Evolutionary conservation across 306 rosid species (phyloP).

Genomic region (Corylus avellana): DNA sequence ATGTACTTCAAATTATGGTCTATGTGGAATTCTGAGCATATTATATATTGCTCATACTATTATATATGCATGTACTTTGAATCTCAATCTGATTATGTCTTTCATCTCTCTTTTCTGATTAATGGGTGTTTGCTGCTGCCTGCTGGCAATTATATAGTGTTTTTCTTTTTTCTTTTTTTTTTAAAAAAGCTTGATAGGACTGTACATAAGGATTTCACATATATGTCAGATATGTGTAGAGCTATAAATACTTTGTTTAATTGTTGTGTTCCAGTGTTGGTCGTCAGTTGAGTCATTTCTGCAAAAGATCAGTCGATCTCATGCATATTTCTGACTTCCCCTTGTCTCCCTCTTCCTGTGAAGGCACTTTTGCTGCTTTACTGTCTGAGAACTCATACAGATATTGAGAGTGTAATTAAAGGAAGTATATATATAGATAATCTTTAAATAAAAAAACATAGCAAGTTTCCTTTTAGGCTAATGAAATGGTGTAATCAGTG

Average conservation of each 20-base stretch:
- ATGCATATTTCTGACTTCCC: constrained; percentile 29
- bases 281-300: constrained; percentile 19
- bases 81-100: constrained; percentile 20
- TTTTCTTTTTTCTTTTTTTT: no score
- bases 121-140: background rate
- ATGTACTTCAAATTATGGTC: constrained; percentile 29
- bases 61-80: constrained; percentile 12
- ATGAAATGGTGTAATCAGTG: background rate
- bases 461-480: constrained; percentile 20
- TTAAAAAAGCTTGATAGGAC: constrained; percentile 23
- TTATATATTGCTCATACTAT: constrained; percentile 3
- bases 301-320: background rate
- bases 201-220: constrained; percentile 25
- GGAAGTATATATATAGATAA: no score
- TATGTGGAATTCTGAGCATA: constrained; percentile 25
- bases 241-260: constrained; percentile 18
- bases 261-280: constrained; percentile 26
- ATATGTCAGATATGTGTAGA: constrained; percentile 31
- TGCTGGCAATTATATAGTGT: background rate
- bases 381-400: constrained; percentile 35
- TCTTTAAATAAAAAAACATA: no score
- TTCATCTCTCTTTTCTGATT: constrained; percentile 4
- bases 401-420: constrained; percentile 19
- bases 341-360: constrained; percentile 15
- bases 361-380: constrained; percentile 41